Evolutionary conservation across 768 basidiomycete genomes (phyloP), one percentile per base, ranked within the genome.

Genomic region (Suillus variegatus): DNA sequence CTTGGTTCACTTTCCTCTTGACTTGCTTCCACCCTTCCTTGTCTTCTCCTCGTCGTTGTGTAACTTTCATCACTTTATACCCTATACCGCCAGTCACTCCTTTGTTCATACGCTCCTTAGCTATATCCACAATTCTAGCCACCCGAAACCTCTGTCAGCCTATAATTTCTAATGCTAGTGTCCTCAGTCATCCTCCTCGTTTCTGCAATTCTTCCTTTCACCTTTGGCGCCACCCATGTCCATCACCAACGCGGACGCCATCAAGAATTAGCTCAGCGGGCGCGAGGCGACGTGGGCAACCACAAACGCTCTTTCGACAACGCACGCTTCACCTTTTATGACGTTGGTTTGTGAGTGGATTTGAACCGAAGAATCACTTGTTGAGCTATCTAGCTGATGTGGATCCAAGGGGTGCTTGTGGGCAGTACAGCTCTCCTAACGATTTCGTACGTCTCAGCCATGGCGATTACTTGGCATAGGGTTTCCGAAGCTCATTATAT

Each of bases 391-490:
- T 7, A 65, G 44, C 32, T 62, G 16, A 18, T 20, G 28, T 9
- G 1, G 54, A 62, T 71, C 2, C 65, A 49, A 87, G 86, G 43
- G 86, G 86, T 74, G 86, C 86, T 60, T 88, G 87, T 68, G 87
- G 87, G 20, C 55, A 74, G 7, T 64, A 43, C 52, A 86, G 78
- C 69, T 61, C 46, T 3, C 72, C 77, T 46, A 61, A 18, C 28
- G 82, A 86, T 66, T 83, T 80, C 66, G 81, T 83, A 69, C 56
- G 82, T 78, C 35, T 32, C 36, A 47, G 8, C 12, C 25, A 49
- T 28, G 25, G 13, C 28, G 3, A 25, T 25, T n/a, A 8, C 6
- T 57, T 60, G 25, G 8, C 14, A 62, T 28, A 41, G 62, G 82
- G 81, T 84, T 63, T 82, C 83, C 38, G 82, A 82, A 4, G 67